Base-by-base conservation (phyloP, 352 stramenopile genomes). In the Aphanomyces euteiches region DNA sequence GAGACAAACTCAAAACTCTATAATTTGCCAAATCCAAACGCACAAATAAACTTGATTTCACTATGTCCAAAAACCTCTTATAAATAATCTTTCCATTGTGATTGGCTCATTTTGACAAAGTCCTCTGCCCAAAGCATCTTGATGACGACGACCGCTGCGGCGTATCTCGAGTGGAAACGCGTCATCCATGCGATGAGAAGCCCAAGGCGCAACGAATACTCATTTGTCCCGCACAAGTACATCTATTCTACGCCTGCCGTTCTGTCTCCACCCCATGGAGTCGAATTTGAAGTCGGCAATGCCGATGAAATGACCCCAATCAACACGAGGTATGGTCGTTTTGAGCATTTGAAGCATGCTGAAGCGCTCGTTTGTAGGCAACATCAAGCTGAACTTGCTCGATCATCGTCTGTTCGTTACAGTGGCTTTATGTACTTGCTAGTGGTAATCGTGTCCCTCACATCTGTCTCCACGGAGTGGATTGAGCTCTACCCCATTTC, bases 141-240 rank as follows among this genome's bases (percentile, higher is more conserved):
- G 15, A 40, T 61, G 54, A 37, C 28, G 21, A 34, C 50, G 1
- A 34, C 50, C 28, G 50, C n/a, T 2, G 54, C 17, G n/a, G 28
- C 54, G 54, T 61, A 28, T 7, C 28, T 61, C 17, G 54, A 61
- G 6, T 93, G 85, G 85, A 82, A 78, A 69, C 86, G 78, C 59
- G 77, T 93, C 41, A 78, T 90, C 57, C 75, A 78, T 21, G 82
- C 83, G 63, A 76, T 93, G 71, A 77, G 79, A 1, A 82, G 91
- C 38, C 85, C 85, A 7, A 71, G 80, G 56, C 83, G 85, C 48
- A 91, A 82, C 68, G 85, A 90, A 67, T 93, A 90, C 72, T 85
- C 84, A 8, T 93, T 93, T 64, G 83, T 93, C 64, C 83, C 85
- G 59, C 85, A 93, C 69, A 82, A 90, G 63, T 90, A 93, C 74